Base-by-base conservation (phyloP, 2,329 filamentous ascomycete genomes). In the Aureobasidium pullulans region DNA sequence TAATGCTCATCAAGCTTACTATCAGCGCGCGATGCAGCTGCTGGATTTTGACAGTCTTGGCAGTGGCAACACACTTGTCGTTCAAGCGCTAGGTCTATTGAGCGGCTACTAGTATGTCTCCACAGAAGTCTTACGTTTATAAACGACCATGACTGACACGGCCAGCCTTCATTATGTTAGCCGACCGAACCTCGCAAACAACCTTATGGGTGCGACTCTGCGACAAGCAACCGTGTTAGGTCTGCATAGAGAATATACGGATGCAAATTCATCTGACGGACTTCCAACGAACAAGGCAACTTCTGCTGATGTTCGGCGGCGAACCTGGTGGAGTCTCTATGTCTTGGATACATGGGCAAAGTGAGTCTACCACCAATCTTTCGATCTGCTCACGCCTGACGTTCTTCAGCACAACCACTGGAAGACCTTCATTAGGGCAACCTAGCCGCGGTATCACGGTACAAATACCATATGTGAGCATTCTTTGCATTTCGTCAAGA, bases 281-380 rank as follows among this genome's bases (percentile, higher is more conserved):
- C 74, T 60, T 61, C 0, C 7, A 0, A 79, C 72, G 58, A 78
- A 79, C 56, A 71, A 81, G 39, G 77, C 54, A 13, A 59, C 79
- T 13, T 79, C 80, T 0, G 78, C 80, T 16, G 85, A 89, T 68
- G 82, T 84, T 10, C 79, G 84, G 60, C 77, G 84, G 59, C 79
- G 85, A 36, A 87, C 87, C 3, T 90, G 87, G 87, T 90, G 87
- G 87, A 86, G 81, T 50, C 72, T 90, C 6, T 87, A 89, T 70
- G 87, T 85, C 67, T 77, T 90, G 23, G 87, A 90, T 68, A 87
- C 86, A 0, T 90, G 87, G 86, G 85, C 84, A 0, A 56, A 56
- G 52, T 56, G 32, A 44, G 52, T 44, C 7, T 1, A 19, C 4
- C 1, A 15, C 16, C 40, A 28, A 34, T 9, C 6, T 5, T n/a